Percentiles rank a stretch among this genome's conserved stretches.
Conservation (phyloP, 2,329 filamentous ascomycete species). For the Diaporthe australafricana region DNA sequence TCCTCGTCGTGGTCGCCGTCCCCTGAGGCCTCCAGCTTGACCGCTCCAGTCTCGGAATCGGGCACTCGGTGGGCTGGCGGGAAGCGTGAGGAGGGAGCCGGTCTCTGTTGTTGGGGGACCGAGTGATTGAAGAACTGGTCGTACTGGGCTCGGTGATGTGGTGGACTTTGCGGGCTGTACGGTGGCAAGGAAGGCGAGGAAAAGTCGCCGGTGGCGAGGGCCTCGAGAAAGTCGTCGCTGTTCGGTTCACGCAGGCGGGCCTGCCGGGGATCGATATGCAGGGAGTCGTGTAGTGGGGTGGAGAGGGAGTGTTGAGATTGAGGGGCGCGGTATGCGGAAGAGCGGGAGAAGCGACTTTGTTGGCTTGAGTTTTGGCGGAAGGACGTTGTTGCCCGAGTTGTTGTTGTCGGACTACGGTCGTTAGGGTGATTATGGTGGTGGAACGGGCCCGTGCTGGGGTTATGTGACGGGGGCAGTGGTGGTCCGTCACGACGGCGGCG, state of each 20-base stretch:
- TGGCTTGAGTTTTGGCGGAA: neutral
- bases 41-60: neutral
- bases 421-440: neutral
- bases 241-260: conserved; percentile 16
- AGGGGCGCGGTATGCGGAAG: neutral
- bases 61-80: neutral
- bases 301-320: neutral
- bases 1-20: conserved; percentile 6
- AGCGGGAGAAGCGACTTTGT: neutral
- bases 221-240: conserved; percentile 41
- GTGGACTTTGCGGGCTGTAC: conserved; percentile 36
- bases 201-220: conserved; percentile 43
- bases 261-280: neutral
- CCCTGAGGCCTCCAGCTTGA: conserved; percentile 1
- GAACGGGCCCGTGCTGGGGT: conserved; percentile 10
- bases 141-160: neutral
- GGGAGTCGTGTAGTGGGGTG: neutral
- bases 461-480: conserved; percentile 13
- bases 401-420: conserved; percentile 8
- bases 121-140: neutral
- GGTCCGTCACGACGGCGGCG: conserved; percentile 19
- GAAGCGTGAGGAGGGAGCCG: neutral
- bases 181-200: conserved; percentile 47
- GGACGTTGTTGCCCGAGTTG: conserved; percentile 8
- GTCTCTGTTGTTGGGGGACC: neutral